These are phyloP conservation scores for Aspergillus awamori DNA, from an alignment of 2,329 filamentous ascomycete genomes.

Conservation along the genomic window DNA sequence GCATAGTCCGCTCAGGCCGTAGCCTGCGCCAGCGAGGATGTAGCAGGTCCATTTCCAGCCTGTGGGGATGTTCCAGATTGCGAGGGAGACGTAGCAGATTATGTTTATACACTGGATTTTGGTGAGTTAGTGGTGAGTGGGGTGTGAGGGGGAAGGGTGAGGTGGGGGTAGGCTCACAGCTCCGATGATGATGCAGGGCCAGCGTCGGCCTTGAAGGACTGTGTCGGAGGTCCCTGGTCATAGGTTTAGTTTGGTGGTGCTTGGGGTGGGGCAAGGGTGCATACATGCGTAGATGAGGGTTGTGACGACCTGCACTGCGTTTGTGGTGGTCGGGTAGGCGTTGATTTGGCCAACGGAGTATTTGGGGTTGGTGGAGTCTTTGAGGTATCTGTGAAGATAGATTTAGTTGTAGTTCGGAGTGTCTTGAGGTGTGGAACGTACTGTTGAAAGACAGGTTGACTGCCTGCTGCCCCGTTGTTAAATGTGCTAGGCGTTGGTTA, in stretches of 20 bases:
- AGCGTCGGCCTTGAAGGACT: conserved; percentile 60
- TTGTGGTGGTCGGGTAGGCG: conserved; percentile 62
- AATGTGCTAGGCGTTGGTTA: conserved; percentile 49
- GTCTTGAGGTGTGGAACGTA: conserved; percentile 23
- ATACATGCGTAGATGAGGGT: conserved; percentile 64
- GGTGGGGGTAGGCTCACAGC: too few relatives aligned
- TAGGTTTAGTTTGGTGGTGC: background rate
- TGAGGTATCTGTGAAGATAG: conserved; percentile 23
- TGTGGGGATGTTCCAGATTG: conserved; percentile 54
- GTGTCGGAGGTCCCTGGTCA: conserved; percentile 61
- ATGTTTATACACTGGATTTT: conserved; percentile 40
- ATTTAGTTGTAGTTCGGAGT: background rate
- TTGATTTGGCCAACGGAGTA: conserved; percentile 54
- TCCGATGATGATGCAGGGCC: conserved; percentile 66
- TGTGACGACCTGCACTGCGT: conserved; percentile 59
- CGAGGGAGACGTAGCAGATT: conserved; percentile 49
- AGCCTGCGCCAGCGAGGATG: conserved; percentile 54
- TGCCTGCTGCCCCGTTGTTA: conserved; percentile 59
- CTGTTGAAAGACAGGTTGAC: conserved; percentile 60
- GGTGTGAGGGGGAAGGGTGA: too few relatives aligned
- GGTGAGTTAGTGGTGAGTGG: background rate
- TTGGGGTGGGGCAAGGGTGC: background rate
- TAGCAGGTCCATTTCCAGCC: conserved; percentile 68
- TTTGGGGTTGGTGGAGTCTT: conserved; percentile 44
- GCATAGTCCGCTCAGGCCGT: conserved; percentile 52